phyloP scores from a whole-genome alignment of 163 green algal species.

The Botryococcus braunii region DNA sequence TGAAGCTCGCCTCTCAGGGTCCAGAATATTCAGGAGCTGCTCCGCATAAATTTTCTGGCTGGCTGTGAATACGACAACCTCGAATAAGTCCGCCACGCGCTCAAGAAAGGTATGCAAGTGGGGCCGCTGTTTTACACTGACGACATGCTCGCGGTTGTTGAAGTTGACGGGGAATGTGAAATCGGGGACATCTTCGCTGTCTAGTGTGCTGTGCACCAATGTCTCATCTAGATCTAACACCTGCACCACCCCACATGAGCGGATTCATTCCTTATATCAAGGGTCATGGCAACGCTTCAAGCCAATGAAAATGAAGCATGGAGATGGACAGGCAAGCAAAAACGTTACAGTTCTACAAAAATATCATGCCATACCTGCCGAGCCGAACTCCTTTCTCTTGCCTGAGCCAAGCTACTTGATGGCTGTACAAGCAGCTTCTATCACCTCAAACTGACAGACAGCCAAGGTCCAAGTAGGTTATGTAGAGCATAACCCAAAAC shows the following conservation, averaged over 20 bases:
- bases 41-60: slow-evolving; percentile 86
- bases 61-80: slow-evolving; percentile 97
- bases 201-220: slow-evolving; percentile 51
- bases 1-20: slow-evolving; percentile 45
- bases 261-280: too few relatives aligned
- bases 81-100: slow-evolving; percentile 62
- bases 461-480: too few relatives aligned
- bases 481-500: too few relatives aligned
- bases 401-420: too few relatives aligned
- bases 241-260: background rate
- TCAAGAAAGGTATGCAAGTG: slow-evolving; percentile 83
- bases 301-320: too few relatives aligned
- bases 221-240: slow-evolving; percentile 94
- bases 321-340: too few relatives aligned
- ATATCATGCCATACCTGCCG: too few relatives aligned
- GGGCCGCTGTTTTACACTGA: slow-evolving; percentile 71
- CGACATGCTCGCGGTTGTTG: slow-evolving; percentile 60
- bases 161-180: slow-evolving; percentile 83
- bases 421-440: too few relatives aligned
- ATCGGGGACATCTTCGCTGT: slow-evolving; percentile 31
- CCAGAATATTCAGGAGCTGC: slow-evolving; percentile 85
- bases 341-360: too few relatives aligned
- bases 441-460: too few relatives aligned
- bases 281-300: background rate
- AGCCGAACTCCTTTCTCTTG: too few relatives aligned